Evolutionary conservation across 2,329 filamentous ascomycete species (phyloP), one percentile per base, ranked within the genome.

Genomic region (Onygena corvina): DNA sequence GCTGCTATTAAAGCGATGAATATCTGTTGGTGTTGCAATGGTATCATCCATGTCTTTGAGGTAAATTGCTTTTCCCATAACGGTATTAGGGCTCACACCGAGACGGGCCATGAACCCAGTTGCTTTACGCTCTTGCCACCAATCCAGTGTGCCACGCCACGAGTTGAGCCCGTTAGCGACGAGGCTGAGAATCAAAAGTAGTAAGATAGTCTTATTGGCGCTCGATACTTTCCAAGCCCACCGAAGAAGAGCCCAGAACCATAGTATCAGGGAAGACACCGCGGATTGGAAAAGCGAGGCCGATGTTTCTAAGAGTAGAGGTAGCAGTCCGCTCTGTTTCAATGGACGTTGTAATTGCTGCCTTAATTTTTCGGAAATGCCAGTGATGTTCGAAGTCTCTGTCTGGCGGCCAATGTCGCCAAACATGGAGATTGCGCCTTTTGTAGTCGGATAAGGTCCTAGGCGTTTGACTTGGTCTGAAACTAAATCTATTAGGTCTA

Each of bases 51-150:
- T 72, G 63, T 96, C 90, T 47, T 74, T 75, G 50, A 95, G 68
- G 62, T 92, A 94, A 21, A 98, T 79, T 6, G 86, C 80, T 64
- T 83, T 87, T 66, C 83, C 85, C 85, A 95, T 90, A 54, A 83
- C 76, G 16, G 75, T 67, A 57, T 93, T 84, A 5, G 89, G 86
- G 2, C 77, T 76, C 5, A 96, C 80, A 7, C 90, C 90, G 11
- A 96, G 69, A 9, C 81, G 75, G 29, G 73, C 72, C 87, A 98
- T 92, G 64, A 90, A 94, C 34, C 75, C 81, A 12, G 76, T 77
- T 1, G 89, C 87, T 52, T 79, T 82, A 50, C 87, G 79, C 67
- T 96, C 90, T 40, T 78, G 75, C 84, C 86, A 94, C 88, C 88
- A 96, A 1, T 76, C 73, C 58, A 81, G 79, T 4, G 78, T 77